Conservation (phyloP, 2,329 filamentous ascomycete species). For the Tolypocladium amazonense region DNA sequence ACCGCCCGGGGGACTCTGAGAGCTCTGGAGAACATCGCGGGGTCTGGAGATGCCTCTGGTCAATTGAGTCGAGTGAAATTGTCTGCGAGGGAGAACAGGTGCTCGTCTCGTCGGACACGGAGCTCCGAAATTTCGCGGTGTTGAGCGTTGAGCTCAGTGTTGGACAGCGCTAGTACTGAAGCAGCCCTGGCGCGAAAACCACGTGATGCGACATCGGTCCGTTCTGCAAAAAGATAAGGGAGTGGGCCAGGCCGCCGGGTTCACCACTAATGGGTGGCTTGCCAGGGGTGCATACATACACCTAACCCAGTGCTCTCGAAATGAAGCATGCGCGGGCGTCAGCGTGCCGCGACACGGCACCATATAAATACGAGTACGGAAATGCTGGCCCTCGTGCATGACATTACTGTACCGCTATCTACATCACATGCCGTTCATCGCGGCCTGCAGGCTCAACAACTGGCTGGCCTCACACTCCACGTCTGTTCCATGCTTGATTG, state of each 20-base stretch:
- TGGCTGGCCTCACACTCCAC: background rate
- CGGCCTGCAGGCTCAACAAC: slow-evolving; percentile 8
- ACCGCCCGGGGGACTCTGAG: slow-evolving; percentile 50
- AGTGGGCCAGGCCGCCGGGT: background rate
- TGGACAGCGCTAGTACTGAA: slow-evolving; percentile 22
- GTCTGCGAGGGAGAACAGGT: slow-evolving; percentile 16
- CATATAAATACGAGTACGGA: no score
- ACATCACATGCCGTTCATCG: slow-evolving; percentile 4
- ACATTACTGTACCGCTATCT: slow-evolving; percentile 5
- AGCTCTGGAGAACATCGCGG: slow-evolving; percentile 60
- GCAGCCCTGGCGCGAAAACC: slow-evolving; percentile 10
- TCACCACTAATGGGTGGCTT: background rate
- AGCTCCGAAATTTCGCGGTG: slow-evolving; percentile 34
- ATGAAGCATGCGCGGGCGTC: background rate
- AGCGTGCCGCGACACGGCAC: background rate
- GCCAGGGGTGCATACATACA: background rate
- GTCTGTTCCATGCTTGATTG: background rate
- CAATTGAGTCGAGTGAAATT: slow-evolving; percentile 14
- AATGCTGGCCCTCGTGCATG: no score
- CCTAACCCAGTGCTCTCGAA: background rate
- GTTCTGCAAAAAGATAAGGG: background rate
- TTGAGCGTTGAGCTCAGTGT: slow-evolving; percentile 31
- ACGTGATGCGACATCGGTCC: slow-evolving; percentile 13
- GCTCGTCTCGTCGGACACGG: slow-evolving; percentile 18
- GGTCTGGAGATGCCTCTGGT: slow-evolving; percentile 20